Evolutionary conservation across 2,329 filamentous ascomycete species (phyloP).

Genomic region (Paramyrothecium sp.): DNA sequence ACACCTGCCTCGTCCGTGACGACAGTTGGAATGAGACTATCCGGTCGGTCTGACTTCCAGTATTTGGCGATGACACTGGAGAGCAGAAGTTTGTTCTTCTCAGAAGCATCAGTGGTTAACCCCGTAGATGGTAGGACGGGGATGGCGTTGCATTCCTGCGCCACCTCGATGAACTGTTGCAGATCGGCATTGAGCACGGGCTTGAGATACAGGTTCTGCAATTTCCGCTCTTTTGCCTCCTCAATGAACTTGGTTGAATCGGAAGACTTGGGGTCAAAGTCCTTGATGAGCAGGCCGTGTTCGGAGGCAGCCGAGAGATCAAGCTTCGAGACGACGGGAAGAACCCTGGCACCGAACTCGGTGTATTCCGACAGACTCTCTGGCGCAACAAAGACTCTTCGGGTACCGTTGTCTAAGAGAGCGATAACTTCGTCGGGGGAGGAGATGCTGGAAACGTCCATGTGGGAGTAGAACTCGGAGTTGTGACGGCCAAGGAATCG

Average conservation of each 20-base stretch:
- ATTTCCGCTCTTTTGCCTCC: slow-evolving; percentile 42
- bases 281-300: slow-evolving; percentile 50
- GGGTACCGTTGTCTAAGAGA: slow-evolving; percentile 81
- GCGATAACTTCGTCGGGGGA: slow-evolving; percentile 72
- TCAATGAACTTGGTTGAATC: slow-evolving; percentile 43
- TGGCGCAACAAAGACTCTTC: slow-evolving; percentile 77
- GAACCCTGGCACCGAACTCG: slow-evolving; percentile 55
- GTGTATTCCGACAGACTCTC: slow-evolving; percentile 62
- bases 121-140: slow-evolving; percentile 71
- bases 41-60: slow-evolving; percentile 78
- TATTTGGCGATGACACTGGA: slow-evolving; percentile 71
- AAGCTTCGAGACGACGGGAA: slow-evolving; percentile 47
- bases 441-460: slow-evolving; percentile 71
- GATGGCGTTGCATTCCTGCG: slow-evolving; percentile 55
- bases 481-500: slow-evolving; percentile 49
- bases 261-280: slow-evolving; percentile 43
- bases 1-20: slow-evolving; percentile 86
- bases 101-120: slow-evolving; percentile 67
- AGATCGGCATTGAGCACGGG: slow-evolving; percentile 45
- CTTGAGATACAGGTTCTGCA: slow-evolving; percentile 49
- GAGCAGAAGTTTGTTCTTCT: slow-evolving; percentile 54
- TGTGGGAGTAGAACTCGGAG: slow-evolving; percentile 61
- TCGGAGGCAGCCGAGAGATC: slow-evolving; percentile 45
- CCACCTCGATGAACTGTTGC: slow-evolving; percentile 44
- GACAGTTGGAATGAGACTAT: slow-evolving; percentile 83